phyloP scores from a whole-genome alignment of 2,329 filamentous ascomycete genomes.

The Hypoxylon sp. region DNA sequence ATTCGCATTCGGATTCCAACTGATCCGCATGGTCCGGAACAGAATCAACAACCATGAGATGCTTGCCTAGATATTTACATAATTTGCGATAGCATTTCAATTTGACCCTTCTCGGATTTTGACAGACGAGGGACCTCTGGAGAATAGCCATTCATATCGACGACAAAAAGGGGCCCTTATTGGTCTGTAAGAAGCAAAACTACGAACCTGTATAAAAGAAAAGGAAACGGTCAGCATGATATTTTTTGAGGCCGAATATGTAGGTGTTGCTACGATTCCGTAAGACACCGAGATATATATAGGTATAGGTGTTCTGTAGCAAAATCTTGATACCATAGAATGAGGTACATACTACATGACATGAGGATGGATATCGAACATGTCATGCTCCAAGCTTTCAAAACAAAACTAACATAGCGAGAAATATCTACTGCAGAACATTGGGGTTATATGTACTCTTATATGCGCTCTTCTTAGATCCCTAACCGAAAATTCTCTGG shows the following conservation, averaged over 20 bases:
- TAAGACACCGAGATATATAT: background rate
- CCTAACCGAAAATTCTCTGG: constrained; percentile 51
- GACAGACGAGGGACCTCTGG: background rate
- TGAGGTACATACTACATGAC: constrained; percentile 2
- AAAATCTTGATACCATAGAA: background rate
- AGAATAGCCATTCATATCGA: background rate
- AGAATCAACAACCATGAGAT: background rate
- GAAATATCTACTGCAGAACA: constrained; percentile 11
- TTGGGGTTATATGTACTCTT: background rate
- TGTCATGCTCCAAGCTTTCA: constrained; percentile 61
- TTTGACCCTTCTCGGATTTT: background rate
- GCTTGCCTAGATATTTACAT: background rate
- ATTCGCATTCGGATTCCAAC: background rate
- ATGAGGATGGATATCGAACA: constrained; percentile 57
- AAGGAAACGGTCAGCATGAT: too few relatives aligned
- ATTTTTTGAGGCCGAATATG: too few relatives aligned
- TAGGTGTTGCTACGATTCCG: too few relatives aligned
- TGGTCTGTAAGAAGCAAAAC: background rate
- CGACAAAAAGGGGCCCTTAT: background rate
- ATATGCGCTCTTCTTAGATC: constrained; percentile 3
- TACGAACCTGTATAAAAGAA: background rate
- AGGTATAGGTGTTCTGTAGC: background rate
- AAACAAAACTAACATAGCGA: constrained; percentile 5
- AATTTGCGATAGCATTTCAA: background rate
- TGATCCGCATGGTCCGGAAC: background rate